Base-by-base conservation (phyloP, 164 flowering plant genomes). In the Chimonanthus salicifolius region DNA sequence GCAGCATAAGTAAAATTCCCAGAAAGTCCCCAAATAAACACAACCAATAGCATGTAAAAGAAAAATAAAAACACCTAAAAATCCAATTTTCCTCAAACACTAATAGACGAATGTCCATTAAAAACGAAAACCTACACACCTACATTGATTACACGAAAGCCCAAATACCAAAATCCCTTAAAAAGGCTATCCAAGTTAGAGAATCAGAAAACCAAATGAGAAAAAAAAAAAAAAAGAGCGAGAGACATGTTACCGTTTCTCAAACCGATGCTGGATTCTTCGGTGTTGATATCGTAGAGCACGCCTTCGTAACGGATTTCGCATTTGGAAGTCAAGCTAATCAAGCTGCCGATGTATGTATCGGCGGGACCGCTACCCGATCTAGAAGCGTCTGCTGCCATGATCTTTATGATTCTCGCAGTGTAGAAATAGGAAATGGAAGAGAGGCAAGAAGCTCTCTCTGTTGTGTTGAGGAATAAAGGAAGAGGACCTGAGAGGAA, bases 251-350 rank as follows among this genome's bases (percentile, higher is more conserved):
- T 2, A 72, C 70, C 98, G 74, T 94, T 88, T 72, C 84, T 79
- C 62, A 92, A 78, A 3, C 93, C 94, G 72, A 94, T 94, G 76
- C 94, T 94, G 74, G 98, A 90, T 72, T 94, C 98, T 13, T 94
- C 92, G 13, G 97, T 89, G 83, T 94, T 88, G 84, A 94, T 89
- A 80, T 86, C 87, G 88, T 83, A 90, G 2, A 94, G 84, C 75
- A 94, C 79, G 58, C 98, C 97, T 79, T 94, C 98, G 73, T 90
- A 94, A 49, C 98, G 85, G 81, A 94, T 92, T 82, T 90, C 96
- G 62, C 85, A 86, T 85, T 90, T 92, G 7, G 97, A 92, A 47
- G 96, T 94, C 85, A 94, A 87, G 79, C 97, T 94, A 47, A 94
- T 94, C 88, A 94, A 85, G 81, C 97, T 89, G 10, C 98, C 98